These are phyloP conservation scores for Datura wrightii DNA, from an alignment of 257 asterid species.

Conservation along the genomic window DNA sequence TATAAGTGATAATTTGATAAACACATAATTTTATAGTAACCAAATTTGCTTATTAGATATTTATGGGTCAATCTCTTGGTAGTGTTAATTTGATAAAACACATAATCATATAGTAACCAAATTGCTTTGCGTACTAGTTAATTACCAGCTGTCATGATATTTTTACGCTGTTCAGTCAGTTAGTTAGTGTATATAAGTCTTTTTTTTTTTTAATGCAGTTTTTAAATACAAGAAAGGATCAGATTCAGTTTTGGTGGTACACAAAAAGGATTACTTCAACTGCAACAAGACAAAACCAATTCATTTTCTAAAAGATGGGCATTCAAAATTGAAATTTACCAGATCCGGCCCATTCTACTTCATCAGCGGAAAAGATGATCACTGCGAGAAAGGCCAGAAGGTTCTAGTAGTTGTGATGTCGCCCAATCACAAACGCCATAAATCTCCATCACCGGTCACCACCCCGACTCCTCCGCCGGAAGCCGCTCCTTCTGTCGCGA, in stretches of 20 bases:
- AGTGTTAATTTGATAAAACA: too few species aligned
- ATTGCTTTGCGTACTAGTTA: too few species aligned
- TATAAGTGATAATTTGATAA: too few species aligned
- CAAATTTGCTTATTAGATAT: too few species aligned
- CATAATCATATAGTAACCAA: too few species aligned
- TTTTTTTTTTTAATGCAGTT: constrained; percentile 38
- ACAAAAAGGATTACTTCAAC: constrained; percentile 46
- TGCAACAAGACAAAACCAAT: constrained; percentile 55
- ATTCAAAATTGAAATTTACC: constrained; percentile 51
- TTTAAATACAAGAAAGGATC: constrained; percentile 54
- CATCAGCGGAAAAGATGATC: constrained; percentile 55
- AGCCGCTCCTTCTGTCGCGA: background rate
- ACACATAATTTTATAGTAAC: too few species aligned
- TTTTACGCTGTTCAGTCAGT: background rate
- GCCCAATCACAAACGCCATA: constrained; percentile 34
- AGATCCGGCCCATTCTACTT: constrained; percentile 66
- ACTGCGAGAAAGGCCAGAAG: constrained; percentile 68
- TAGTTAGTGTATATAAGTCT: background rate
- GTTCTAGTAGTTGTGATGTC: constrained; percentile 56
- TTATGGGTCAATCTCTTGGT: too few species aligned
- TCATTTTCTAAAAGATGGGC: constrained; percentile 48
- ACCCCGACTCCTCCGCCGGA: background rate
- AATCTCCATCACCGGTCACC: constrained; percentile 29
- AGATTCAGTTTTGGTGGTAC: constrained; percentile 69
- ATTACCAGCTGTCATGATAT: background rate